Conservation (phyloP, 768 basidiomycete genomes). For the Amanita polypyramis region DNA sequence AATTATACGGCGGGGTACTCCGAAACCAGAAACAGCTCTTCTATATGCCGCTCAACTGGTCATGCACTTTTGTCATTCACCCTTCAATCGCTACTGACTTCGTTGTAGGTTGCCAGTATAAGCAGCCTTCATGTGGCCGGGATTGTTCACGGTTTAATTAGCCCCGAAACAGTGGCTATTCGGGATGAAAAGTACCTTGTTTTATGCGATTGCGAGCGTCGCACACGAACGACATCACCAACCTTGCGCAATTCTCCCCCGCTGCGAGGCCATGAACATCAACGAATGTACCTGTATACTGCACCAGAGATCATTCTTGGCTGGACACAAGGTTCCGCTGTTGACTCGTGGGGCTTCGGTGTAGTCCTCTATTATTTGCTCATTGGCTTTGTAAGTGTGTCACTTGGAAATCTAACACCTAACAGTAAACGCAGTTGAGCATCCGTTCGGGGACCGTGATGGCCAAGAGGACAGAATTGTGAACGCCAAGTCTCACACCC, state of each 20-base stretch:
- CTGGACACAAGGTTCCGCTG: constrained; percentile 40
- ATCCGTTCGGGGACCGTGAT: constrained; percentile 25
- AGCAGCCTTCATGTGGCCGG: constrained; percentile 31
- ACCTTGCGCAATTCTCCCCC: constrained; percentile 11
- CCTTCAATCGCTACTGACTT: background rate
- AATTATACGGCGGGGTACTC: background rate
- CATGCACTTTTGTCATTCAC: background rate
- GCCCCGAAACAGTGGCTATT: constrained; percentile 34
- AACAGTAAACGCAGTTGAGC: constrained; percentile 18
- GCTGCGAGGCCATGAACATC: constrained; percentile 6
- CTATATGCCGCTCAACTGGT: constrained; percentile 7
- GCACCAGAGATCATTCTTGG: constrained; percentile 47
- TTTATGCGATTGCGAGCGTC: constrained; percentile 27
- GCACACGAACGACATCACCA: constrained; percentile 16
- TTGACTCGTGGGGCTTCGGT: constrained; percentile 55
- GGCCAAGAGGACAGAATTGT: constrained; percentile 13
- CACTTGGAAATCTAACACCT: constrained; percentile 5
- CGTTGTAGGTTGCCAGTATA: constrained; percentile 29
- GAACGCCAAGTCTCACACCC: constrained; percentile 4
- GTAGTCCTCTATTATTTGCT: constrained; percentile 40
- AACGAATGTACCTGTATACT: constrained; percentile 20
- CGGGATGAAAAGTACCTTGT: constrained; percentile 35
- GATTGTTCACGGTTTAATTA: constrained; percentile 36
- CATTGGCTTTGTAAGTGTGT: constrained; percentile 27
- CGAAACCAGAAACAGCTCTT: background rate